phyloP scores from a whole-genome alignment of 257 asterid genomes.

The Cinchona pubescens region DNA sequence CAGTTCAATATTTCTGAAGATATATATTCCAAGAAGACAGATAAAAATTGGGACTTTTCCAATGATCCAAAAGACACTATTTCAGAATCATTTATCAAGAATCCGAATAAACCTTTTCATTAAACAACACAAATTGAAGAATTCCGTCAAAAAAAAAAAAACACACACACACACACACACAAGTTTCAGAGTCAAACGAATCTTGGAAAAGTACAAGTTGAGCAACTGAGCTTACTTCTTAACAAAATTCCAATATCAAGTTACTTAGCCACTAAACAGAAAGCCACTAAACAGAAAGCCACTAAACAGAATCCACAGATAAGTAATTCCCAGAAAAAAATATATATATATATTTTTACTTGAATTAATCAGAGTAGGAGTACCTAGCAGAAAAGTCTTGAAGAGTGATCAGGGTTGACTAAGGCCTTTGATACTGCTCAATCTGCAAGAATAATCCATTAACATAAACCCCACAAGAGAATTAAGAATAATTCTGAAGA shows the following conservation, averaged over 20 bases:
- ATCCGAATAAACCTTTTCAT: slow-evolving; percentile 37
- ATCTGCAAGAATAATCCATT: slow-evolving; percentile 2
- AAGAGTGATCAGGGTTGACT: background rate
- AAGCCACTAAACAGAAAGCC: too few species aligned
- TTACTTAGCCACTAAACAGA: background rate
- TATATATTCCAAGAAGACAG: background rate
- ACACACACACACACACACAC: background rate
- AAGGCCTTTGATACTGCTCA: background rate
- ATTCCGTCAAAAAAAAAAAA: too few species aligned
- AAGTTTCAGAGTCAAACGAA: slow-evolving; percentile 22
- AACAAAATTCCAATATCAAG: background rate
- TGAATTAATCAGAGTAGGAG: background rate
- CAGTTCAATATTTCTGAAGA: background rate
- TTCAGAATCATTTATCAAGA: slow-evolving; percentile 37
- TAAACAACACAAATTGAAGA: slow-evolving; percentile 32
- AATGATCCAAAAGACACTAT: slow-evolving; percentile 27
- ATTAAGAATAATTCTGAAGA: background rate
- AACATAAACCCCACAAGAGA: slow-evolving; percentile 12
- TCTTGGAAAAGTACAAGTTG: slow-evolving; percentile 14
- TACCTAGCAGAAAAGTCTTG: background rate
- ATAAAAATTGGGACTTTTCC: slow-evolving; percentile 24
- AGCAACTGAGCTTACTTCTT: slow-evolving; percentile 3
- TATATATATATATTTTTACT: background rate
- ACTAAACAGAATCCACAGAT: background rate
- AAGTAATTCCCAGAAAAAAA: background rate